A percentile compares a stretch with the other conserved stretches of the same genome.
Conservation (phyloP, 2,329 filamentous ascomycete species). For the Calonectria pauciramosa region DNA sequence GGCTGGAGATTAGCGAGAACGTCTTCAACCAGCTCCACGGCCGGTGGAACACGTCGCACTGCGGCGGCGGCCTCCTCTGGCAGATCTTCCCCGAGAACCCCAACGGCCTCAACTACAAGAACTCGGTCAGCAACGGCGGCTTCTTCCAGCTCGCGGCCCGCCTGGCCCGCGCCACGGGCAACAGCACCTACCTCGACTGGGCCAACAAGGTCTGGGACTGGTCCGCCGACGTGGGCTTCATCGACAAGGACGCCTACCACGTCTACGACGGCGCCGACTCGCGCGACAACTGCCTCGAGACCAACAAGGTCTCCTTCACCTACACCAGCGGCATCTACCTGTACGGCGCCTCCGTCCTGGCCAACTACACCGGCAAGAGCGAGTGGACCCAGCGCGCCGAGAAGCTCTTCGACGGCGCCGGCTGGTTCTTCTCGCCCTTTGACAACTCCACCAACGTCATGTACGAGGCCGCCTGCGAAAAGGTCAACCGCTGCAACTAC, state of each 20-base stretch:
- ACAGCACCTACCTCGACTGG: slow-evolving; percentile 76
- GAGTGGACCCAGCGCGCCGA: slow-evolving; percentile 68
- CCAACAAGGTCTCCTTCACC: slow-evolving; percentile 71
- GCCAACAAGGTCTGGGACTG: slow-evolving; percentile 77
- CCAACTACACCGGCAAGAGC: slow-evolving; percentile 68
- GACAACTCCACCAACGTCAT: slow-evolving; percentile 70
- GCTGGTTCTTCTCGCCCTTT: slow-evolving; percentile 67
- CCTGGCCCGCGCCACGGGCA: slow-evolving; percentile 77
- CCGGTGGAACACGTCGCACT: slow-evolving; percentile 78
- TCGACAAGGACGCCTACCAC: slow-evolving; percentile 63
- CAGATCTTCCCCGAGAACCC: slow-evolving; percentile 83
- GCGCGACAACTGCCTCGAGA: slow-evolving; percentile 64
- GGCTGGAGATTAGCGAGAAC: slow-evolving; percentile 77
- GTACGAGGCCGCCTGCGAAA: slow-evolving; percentile 77
- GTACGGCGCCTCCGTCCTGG: slow-evolving; percentile 74
- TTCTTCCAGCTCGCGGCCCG: slow-evolving; percentile 86
- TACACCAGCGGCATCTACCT: slow-evolving; percentile 77
- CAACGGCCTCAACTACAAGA: slow-evolving; percentile 86
- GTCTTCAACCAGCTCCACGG: slow-evolving; percentile 79
- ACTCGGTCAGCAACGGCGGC: slow-evolving; percentile 84
- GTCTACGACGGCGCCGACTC: slow-evolving; percentile 75
- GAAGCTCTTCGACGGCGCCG: slow-evolving; percentile 65
- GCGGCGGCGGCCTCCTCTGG: slow-evolving; percentile 82
- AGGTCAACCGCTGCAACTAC: slow-evolving; percentile 66
- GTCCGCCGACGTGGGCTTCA: slow-evolving; percentile 68